phyloP scores from a whole-genome alignment of 2,329 filamentous ascomycete genomes.

The Aspergillus brunneoviolaceus region DNA sequence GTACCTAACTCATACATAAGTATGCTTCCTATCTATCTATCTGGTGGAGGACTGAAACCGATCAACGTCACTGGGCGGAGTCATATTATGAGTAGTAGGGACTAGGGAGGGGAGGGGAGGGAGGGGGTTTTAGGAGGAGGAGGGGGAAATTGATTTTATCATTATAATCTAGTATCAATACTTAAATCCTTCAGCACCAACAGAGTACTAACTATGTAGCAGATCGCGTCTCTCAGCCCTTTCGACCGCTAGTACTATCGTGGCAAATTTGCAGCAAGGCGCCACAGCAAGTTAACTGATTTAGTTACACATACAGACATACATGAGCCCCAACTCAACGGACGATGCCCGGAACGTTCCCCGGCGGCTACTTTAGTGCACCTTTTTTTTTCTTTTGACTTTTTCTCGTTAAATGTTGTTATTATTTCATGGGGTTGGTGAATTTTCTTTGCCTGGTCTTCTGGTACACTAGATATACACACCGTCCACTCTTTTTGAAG shows the following conservation, averaged over 20 bases:
- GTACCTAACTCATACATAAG: not conserved
- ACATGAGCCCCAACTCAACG: constrained; percentile 10
- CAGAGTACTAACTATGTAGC: not conserved
- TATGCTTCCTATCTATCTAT: not conserved
- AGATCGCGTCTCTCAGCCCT: constrained; percentile 5
- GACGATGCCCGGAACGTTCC: constrained; percentile 9
- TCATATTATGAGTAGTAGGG: not conserved
- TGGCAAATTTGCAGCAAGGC: constrained; percentile 10
- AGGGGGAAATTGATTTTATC: not conserved
- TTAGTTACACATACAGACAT: not conserved
- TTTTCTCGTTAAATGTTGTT: not conserved
- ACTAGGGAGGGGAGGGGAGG: not conserved
- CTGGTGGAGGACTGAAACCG: constrained; percentile 7
- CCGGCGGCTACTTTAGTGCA: constrained; percentile 7
- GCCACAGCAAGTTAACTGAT: not conserved
- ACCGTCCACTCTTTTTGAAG: not conserved
- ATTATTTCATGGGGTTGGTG: not conserved
- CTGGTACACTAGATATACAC: constrained; percentile 1
- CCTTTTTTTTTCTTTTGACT: not conserved
- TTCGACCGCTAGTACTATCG: constrained; percentile 9
- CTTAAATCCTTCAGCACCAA: not conserved
- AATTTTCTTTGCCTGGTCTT: not conserved
- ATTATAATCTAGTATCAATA: not conserved
- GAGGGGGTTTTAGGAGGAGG: not conserved
- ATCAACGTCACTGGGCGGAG: constrained; percentile 4